A percentile compares a stretch with the other conserved stretches of the same genome.
phyloP scores from a whole-genome alignment of 768 basidiomycete genomes.

The Serendipita sp. region DNA sequence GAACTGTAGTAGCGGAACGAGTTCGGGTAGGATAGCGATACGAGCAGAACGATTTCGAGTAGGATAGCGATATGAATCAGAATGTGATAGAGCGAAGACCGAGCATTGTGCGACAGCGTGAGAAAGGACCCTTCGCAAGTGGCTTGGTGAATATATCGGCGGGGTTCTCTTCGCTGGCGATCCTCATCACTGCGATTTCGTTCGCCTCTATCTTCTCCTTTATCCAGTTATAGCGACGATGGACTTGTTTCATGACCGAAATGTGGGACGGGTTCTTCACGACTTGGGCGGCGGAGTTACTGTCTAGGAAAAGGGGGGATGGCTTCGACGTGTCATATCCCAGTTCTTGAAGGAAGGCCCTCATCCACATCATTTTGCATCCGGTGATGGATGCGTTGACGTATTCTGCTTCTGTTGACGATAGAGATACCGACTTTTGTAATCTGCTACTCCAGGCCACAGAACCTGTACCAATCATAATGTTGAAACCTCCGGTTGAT shows the following conservation, averaged over 20 bases:
- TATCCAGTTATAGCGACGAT: too few relatives aligned
- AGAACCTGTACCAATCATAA: constrained; percentile 16
- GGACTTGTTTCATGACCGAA: constrained; percentile 13
- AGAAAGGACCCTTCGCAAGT: neutral
- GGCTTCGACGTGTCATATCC: neutral
- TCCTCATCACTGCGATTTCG: constrained; percentile 8
- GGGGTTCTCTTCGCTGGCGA: constrained; percentile 11
- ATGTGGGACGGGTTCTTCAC: constrained; percentile 11
- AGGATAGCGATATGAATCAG: too few relatives aligned
- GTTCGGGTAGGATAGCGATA: too few relatives aligned
- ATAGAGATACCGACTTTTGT: neutral
- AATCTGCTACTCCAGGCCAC: constrained; percentile 12
- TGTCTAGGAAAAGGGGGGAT: neutral
- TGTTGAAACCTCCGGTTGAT: neutral
- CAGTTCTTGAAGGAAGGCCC: constrained; percentile 3
- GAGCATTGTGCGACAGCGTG: neutral
- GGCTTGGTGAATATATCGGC: constrained; percentile 17
- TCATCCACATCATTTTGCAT: constrained; percentile 8
- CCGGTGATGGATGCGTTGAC: neutral
- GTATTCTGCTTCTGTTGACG: too few relatives aligned
- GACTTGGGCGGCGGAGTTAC: too few relatives aligned
- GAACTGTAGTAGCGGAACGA: too few relatives aligned
- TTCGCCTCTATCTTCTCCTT: constrained; percentile 2
- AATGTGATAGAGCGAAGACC: neutral
- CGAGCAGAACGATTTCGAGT: too few relatives aligned